A percentile compares a stretch with the other conserved stretches of the same genome.
phyloP scores from a whole-genome alignment of 2,329 filamentous ascomycete species.

The Geosmithia flava region DNA sequence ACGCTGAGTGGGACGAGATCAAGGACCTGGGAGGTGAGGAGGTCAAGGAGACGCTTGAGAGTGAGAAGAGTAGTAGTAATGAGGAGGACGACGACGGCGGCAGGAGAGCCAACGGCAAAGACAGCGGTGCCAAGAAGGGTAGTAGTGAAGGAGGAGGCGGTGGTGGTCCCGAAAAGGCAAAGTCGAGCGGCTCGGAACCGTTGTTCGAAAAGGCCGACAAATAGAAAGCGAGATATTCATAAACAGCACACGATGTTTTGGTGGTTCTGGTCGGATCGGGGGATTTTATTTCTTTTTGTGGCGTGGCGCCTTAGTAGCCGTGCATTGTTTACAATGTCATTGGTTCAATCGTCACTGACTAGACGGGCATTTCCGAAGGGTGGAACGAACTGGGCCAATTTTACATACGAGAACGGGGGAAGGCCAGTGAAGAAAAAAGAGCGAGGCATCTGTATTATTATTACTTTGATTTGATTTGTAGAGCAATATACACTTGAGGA shows the following conservation, averaged over 20 bases:
- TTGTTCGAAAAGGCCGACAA: not conserved
- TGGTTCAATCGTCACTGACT: no score
- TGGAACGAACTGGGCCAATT: no score
- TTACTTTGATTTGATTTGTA: no score
- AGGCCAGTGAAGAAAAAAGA: no score
- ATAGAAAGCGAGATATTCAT: not conserved
- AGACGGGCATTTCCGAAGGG: no score
- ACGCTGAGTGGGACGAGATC: constrained; percentile 78
- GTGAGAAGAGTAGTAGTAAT: constrained; percentile 30
- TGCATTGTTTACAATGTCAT: no score
- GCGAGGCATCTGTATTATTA: no score
- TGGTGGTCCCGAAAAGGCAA: not conserved
- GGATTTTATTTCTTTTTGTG: not conserved
- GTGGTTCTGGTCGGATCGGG: not conserved
- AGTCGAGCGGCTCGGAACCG: not conserved
- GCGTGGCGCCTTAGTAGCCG: not conserved
- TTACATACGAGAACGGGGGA: no score
- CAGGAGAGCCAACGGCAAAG: no score
- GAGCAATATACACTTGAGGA: no score
- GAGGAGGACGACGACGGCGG: constrained; percentile 24
- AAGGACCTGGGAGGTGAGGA: constrained; percentile 60
- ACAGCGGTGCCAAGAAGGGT: constrained; percentile 19
- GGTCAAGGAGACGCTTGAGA: constrained; percentile 42
- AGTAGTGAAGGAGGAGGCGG: constrained; percentile 12
- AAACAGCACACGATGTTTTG: not conserved